These are phyloP conservation scores for Globisporangium paroecandrum DNA, from an alignment of 352 stramenopile genomes.

Conservation along the genomic window DNA sequence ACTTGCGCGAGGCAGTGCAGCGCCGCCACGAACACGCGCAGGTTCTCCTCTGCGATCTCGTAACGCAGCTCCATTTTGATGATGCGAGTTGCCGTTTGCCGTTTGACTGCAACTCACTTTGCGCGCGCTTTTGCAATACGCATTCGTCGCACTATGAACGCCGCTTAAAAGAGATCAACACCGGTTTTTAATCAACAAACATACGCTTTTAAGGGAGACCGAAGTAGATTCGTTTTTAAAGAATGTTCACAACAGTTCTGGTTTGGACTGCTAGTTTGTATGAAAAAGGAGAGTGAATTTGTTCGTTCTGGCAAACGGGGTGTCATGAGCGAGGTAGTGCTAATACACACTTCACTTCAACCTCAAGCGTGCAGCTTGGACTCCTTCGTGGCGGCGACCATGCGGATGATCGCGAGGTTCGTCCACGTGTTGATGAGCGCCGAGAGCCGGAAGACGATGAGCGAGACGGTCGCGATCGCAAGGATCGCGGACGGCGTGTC, in stretches of 20 bases:
- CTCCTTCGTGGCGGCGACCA: constrained; percentile 45
- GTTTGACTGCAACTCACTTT: not conserved
- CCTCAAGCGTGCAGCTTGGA: constrained; percentile 31
- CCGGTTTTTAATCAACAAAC: too few species aligned
- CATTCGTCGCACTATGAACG: too few species aligned
- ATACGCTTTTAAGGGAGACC: too few species aligned
- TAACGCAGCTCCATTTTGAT: constrained; percentile 63
- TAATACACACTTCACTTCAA: too few species aligned
- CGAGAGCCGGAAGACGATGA: constrained; percentile 44
- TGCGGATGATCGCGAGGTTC: constrained; percentile 59
- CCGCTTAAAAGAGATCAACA: too few species aligned
- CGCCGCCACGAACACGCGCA: constrained; percentile 74
- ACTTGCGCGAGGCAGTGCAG: constrained; percentile 77
- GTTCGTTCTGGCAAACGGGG: too few species aligned
- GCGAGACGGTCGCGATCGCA: constrained; percentile 34
- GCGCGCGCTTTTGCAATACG: too few species aligned
- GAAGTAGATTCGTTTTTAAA: too few species aligned
- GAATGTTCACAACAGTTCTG: too few species aligned
- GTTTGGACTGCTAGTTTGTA: too few species aligned
- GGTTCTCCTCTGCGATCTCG: constrained; percentile 70
- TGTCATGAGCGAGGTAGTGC: too few species aligned
- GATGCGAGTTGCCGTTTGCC: not conserved
- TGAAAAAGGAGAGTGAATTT: too few species aligned
- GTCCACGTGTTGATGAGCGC: constrained; percentile 44
- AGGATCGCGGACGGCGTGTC: constrained; percentile 42